These are phyloP conservation scores for Penicillium turbatum DNA, from an alignment of 495 filamentous ascomycete species.

Conservation along the genomic window DNA sequence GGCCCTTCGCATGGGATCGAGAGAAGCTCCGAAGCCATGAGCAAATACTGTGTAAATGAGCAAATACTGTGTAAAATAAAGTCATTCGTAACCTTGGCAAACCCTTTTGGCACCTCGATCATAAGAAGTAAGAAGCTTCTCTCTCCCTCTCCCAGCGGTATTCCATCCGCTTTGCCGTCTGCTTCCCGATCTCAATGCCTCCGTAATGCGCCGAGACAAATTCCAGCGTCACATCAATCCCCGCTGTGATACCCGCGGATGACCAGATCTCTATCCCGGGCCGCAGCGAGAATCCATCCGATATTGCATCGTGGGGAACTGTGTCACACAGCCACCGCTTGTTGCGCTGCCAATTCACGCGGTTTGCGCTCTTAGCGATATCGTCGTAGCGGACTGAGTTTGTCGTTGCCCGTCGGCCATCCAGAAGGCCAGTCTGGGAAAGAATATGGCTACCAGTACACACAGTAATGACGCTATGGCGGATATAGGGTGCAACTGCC, in stretches of 20 bases:
- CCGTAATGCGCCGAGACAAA: slow-evolving; percentile 7
- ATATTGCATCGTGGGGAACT: background rate
- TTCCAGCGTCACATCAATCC: slow-evolving; percentile 9
- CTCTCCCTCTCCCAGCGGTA: slow-evolving; percentile 7
- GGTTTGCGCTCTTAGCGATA: background rate
- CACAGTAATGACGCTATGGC: slow-evolving; percentile 9
- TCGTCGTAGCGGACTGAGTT: slow-evolving; percentile 4
- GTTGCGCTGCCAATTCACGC: slow-evolving; percentile 2
- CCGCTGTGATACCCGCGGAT: slow-evolving; percentile 7
- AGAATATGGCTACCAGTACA: slow-evolving; percentile 6
- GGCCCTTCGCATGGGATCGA: background rate
- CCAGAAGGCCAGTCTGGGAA: slow-evolving; percentile 2
- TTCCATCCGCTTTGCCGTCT: slow-evolving; percentile 6
- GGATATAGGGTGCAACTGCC: slow-evolving; percentile 2
- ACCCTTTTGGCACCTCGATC: background rate
- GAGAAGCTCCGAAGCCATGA: too few relatives aligned
- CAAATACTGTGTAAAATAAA: too few relatives aligned
- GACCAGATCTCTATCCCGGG: slow-evolving; percentile 5
- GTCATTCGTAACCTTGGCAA: background rate
- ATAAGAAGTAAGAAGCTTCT: slow-evolving; percentile 5
- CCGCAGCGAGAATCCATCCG: background rate
- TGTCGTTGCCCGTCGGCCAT: background rate
- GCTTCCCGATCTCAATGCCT: background rate
- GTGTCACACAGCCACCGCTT: slow-evolving; percentile 4
- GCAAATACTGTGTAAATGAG: too few relatives aligned